Conservation (phyloP, 139 green algal genomes). For the Haematococcus lacustris region DNA sequence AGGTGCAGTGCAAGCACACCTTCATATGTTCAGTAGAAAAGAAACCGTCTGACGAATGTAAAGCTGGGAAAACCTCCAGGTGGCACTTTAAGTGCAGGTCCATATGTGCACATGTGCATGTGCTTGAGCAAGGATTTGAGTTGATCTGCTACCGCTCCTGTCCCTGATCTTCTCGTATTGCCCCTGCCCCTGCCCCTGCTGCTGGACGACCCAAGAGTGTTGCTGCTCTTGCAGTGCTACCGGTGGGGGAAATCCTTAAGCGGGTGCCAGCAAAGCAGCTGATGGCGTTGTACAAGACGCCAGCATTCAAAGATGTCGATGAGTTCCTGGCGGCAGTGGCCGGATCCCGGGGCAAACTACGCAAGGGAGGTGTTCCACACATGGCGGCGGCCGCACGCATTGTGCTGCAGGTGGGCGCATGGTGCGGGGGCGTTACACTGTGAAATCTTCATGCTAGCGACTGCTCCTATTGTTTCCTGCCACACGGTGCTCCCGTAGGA, state of each 20-base stretch:
- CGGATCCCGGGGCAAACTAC: slow-evolving; percentile 73
- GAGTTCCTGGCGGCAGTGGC: slow-evolving; percentile 64
- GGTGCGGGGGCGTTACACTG: neutral
- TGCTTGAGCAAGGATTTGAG: no score
- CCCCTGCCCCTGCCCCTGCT: no score
- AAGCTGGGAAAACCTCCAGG: no score
- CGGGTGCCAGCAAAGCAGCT: slow-evolving; percentile 77
- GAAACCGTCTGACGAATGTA: no score
- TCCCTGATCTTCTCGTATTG: no score
- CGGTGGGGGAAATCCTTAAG: slow-evolving; percentile 77
- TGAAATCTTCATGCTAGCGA: neutral
- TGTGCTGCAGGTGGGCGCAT: slow-evolving; percentile 59
- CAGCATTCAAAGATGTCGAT: slow-evolving; percentile 10
- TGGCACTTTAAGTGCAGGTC: no score
- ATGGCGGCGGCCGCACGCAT: slow-evolving; percentile 58
- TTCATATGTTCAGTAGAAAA: no score
- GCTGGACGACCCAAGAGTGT: no score
- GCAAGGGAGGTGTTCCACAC: slow-evolving; percentile 66
- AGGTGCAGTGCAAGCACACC: no score
- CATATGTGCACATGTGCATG: no score
- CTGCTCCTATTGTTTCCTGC: neutral
- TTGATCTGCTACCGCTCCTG: no score
- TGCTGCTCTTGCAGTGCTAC: slow-evolving; percentile 11
- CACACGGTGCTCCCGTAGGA: slow-evolving; percentile 43
- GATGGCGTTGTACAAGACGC: slow-evolving; percentile 84